phyloP scores from a whole-genome alignment of 148 eudicot genomes.

The Hydrangea macrophylla region DNA sequence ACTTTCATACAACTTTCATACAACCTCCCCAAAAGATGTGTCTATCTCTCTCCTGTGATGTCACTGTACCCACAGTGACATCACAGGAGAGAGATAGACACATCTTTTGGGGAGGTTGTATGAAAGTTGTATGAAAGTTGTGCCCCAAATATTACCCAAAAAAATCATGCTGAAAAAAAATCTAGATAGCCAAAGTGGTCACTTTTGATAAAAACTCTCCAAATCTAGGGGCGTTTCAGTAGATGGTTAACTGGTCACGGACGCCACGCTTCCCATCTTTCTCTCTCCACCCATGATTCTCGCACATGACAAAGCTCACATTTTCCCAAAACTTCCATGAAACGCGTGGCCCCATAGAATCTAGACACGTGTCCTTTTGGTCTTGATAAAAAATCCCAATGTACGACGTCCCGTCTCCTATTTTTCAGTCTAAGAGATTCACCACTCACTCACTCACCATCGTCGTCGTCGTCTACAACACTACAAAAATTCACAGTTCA shows the following conservation, averaged over 20 bases:
- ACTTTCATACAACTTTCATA: too few species aligned
- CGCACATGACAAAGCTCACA: conserved; percentile 9
- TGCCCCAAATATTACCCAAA: too few species aligned
- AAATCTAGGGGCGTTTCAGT: neutral
- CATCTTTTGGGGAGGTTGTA: too few species aligned
- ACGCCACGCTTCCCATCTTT: neutral
- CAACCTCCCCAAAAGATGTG: too few species aligned
- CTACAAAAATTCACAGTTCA: neutral
- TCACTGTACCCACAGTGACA: too few species aligned
- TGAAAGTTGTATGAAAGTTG: too few species aligned
- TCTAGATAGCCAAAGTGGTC: neutral
- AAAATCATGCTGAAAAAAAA: neutral
- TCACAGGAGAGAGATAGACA: too few species aligned
- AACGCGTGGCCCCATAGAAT: neutral
- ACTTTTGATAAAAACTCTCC: neutral
- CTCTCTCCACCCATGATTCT: neutral
- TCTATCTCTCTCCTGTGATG: too few species aligned
- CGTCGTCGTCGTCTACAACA: neutral
- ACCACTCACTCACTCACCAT: neutral
- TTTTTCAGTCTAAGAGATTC: neutral
- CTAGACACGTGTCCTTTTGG: neutral
- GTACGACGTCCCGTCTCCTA: neutral
- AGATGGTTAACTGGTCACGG: neutral
- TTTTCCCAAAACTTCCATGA: neutral
- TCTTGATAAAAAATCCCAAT: neutral